These are phyloP conservation scores for Hyphodiscus sp. DNA, from an alignment of 2,329 filamentous ascomycete genomes.

Conservation along the genomic window DNA sequence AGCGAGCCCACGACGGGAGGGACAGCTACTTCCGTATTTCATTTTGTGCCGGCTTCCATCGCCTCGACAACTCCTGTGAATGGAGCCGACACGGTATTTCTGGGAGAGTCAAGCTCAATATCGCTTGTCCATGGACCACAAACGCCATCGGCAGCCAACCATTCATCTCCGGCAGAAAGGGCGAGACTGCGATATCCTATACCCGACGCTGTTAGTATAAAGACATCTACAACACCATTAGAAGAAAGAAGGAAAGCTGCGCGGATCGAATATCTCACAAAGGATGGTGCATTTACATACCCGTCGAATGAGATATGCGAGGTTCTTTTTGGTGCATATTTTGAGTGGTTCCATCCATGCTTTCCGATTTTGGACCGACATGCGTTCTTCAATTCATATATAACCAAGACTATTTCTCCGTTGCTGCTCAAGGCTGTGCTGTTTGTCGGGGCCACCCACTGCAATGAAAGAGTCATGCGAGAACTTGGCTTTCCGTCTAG, in stretches of 20 bases:
- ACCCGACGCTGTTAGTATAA: slow-evolving; percentile 19
- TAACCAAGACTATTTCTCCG: slow-evolving; percentile 38
- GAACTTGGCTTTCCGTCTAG: slow-evolving; percentile 42
- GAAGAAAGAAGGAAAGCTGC: slow-evolving; percentile 16
- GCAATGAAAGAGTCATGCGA: slow-evolving; percentile 38
- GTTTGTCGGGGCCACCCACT: slow-evolving; percentile 48
- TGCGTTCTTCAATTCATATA: slow-evolving; percentile 35
- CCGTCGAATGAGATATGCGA: slow-evolving; percentile 38
- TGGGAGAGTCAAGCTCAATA: slow-evolving; percentile 42
- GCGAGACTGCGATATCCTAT: slow-evolving; percentile 27
- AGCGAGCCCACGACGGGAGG: not conserved
- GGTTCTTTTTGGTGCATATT: slow-evolving; percentile 44
- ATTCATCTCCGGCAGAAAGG: slow-evolving; percentile 12
- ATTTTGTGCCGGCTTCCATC: not conserved
- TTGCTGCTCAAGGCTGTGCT: slow-evolving; percentile 47
- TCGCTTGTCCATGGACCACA: slow-evolving; percentile 41
- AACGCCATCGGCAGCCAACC: slow-evolving; percentile 23
- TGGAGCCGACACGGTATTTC: slow-evolving; percentile 33
- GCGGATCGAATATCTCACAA: slow-evolving; percentile 32
- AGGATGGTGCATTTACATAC: slow-evolving; percentile 39
- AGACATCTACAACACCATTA: slow-evolving; percentile 2
- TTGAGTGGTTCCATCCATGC: slow-evolving; percentile 49
- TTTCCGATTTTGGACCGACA: slow-evolving; percentile 47
- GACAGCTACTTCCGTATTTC: not conserved
- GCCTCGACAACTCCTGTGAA: not conserved